Evolutionary conservation across 768 basidiomycete genomes (phyloP).

Genomic region (Fistulinella prunicolor): DNA sequence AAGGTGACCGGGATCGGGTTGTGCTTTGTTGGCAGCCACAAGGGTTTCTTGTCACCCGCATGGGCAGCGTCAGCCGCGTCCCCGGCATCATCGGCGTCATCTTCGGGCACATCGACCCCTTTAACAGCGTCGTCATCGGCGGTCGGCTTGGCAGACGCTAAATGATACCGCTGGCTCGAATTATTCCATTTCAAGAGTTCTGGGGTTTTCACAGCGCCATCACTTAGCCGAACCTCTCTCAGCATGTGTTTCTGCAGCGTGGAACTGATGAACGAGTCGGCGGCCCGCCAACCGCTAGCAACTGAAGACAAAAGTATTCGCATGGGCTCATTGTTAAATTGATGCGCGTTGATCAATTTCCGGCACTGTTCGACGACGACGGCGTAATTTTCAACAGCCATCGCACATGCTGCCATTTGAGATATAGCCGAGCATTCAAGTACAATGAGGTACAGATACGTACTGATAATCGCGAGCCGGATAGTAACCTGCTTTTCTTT

Average conservation of each 20-base stretch:
- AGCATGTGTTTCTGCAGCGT: constrained; percentile 83
- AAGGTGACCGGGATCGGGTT: constrained; percentile 69
- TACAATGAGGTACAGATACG: constrained; percentile 1
- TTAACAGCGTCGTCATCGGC: constrained; percentile 21
- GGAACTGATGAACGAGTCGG: constrained; percentile 73
- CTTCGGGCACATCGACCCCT: constrained; percentile 23
- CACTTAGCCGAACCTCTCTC: constrained; percentile 71
- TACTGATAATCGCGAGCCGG: constrained; percentile 74
- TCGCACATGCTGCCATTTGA: constrained; percentile 62
- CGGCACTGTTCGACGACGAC: constrained; percentile 72
- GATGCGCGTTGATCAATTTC: constrained; percentile 68
- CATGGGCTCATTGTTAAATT: constrained; percentile 85
- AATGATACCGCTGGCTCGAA: constrained; percentile 54
- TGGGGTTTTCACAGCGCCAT: constrained; percentile 61
- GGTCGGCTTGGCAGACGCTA: constrained; percentile 28
- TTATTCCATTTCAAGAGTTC: constrained; percentile 62
- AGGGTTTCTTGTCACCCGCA: constrained; percentile 21
- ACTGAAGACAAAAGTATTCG: constrained; percentile 74
- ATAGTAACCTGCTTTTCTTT: constrained; percentile 65
- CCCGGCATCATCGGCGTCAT: constrained; percentile 34
- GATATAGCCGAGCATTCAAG: not conserved
- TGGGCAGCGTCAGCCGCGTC: constrained; percentile 13
- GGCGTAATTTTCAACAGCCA: constrained; percentile 51
- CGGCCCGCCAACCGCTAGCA: constrained; percentile 64
- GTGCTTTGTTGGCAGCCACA: constrained; percentile 59